These are phyloP conservation scores for Thyridium curvatum DNA, from an alignment of 2,329 filamentous ascomycete genomes.

Conservation along the genomic window DNA sequence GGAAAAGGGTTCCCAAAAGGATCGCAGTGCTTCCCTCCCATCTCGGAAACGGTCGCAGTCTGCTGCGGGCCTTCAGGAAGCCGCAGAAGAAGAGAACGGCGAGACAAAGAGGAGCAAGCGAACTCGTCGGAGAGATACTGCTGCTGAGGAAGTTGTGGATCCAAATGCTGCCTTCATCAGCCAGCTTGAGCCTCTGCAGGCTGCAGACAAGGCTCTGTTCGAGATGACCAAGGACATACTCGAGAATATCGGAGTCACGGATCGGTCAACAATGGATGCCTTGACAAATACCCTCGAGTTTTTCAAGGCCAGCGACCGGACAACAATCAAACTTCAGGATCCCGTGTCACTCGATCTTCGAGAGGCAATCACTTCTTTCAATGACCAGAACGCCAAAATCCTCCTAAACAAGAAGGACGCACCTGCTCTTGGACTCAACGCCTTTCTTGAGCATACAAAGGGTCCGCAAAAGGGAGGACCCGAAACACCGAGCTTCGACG, in stretches of 20 bases:
- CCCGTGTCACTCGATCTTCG: constrained; percentile 43
- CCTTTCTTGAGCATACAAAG: constrained; percentile 59
- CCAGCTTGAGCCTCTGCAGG: constrained; percentile 51
- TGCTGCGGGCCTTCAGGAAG: constrained; percentile 50
- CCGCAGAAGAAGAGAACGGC: constrained; percentile 48
- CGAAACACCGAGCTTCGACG: constrained; percentile 42
- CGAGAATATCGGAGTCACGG: constrained; percentile 47
- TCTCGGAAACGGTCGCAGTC: constrained; percentile 59
- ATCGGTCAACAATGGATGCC: constrained; percentile 14
- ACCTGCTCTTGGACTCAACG: constrained; percentile 47
- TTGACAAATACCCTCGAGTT: constrained; percentile 26
- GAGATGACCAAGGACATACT: constrained; percentile 48
- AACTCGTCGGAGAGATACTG: constrained; percentile 53
- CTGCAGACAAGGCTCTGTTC: constrained; percentile 50
- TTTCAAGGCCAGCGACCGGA: constrained; percentile 19
- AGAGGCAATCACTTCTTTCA: constrained; percentile 40
- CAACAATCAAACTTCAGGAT: constrained; percentile 31
- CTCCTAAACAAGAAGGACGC: constrained; percentile 47
- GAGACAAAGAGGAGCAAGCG: constrained; percentile 60
- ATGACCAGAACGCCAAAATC: constrained; percentile 46
- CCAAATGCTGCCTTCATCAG: constrained; percentile 44
- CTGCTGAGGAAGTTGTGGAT: constrained; percentile 46
- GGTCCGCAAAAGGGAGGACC: constrained; percentile 39
- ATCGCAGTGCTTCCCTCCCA: constrained; percentile 29
- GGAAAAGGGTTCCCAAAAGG: constrained; percentile 10